phyloP scores from a whole-genome alignment of 306 rosid species.

The Adenanthera pavonina region DNA sequence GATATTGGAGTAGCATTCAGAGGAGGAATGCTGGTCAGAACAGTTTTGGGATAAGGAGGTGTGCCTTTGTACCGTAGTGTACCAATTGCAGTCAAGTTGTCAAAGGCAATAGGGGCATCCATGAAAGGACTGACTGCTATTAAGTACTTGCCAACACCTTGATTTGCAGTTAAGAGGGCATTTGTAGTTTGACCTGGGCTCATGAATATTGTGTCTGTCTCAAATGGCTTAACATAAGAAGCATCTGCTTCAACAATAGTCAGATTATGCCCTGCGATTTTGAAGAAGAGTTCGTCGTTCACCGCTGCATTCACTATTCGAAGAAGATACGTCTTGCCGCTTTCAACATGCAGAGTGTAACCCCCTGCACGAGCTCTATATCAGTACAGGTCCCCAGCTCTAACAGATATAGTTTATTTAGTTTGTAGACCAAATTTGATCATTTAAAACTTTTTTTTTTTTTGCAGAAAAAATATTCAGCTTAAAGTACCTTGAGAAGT shows the following conservation, averaged over 20 bases:
- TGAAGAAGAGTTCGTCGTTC: constrained; percentile 83
- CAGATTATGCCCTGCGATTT: constrained; percentile 60
- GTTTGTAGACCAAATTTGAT: not conserved
- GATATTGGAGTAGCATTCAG: constrained; percentile 66
- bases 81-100: constrained; percentile 62
- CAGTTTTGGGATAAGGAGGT: constrained; percentile 41
- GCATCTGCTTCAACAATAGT: constrained; percentile 81
- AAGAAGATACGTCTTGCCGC: constrained; percentile 71
- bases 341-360: constrained; percentile 66
- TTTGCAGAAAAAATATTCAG: not conserved
- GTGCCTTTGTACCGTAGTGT: constrained; percentile 63
- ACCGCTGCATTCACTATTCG: constrained; percentile 78
- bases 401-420: not conserved
- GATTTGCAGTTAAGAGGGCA: constrained; percentile 54
- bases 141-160: constrained; percentile 62
- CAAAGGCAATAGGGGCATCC: constrained; percentile 70
- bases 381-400: not conserved
- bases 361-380: constrained; percentile 52
- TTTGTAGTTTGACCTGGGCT: constrained; percentile 89
- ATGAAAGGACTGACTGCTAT: constrained; percentile 73
- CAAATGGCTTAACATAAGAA: constrained; percentile 71
- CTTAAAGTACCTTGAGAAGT: constrained; percentile 56
- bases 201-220: constrained; percentile 59
- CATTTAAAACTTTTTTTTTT: not conserved
- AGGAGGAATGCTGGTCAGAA: constrained; percentile 57